Percentiles rank a stretch among this genome's conserved stretches.
These are phyloP conservation scores for Buddleja alternifolia DNA, from an alignment of 257 asterid species.

Conservation along the genomic window DNA sequence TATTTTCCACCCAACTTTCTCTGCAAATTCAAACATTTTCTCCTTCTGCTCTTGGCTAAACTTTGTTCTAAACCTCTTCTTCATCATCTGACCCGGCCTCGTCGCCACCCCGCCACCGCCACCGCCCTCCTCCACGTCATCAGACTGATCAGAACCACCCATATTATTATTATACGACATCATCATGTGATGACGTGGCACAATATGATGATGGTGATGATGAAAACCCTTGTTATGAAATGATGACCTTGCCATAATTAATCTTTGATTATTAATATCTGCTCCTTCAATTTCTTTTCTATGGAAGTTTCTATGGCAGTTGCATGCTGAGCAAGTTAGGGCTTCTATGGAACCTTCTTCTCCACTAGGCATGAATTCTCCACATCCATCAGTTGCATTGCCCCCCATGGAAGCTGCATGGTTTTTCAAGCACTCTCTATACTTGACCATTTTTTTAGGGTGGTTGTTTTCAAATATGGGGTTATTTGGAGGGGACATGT, in stretches of 20 bases:
- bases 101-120: constrained; percentile 38
- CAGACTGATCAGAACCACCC: constrained; percentile 53
- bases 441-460: constrained; percentile 49
- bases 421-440: constrained; percentile 85
- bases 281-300: constrained; percentile 74
- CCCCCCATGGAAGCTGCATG: constrained; percentile 97
- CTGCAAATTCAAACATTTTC: constrained; percentile 82
- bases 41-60: constrained; percentile 85
- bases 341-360: constrained; percentile 80
- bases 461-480: constrained; percentile 39
- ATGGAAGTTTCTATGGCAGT: constrained; percentile 90
- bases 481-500: constrained; percentile 26
- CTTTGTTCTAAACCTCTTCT: constrained; percentile 85
- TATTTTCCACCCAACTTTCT: constrained; percentile 89
- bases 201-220: neutral
- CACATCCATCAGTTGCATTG: constrained; percentile 89
- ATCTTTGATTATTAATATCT: no score
- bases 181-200: constrained; percentile 61
- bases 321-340: constrained; percentile 85
- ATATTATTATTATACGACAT: constrained; percentile 55
- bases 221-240: constrained; percentile 28
- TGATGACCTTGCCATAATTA: no score
- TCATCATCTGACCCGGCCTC: constrained; percentile 45
- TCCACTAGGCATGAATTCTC: constrained; percentile 94
- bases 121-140: constrained; percentile 43